These are phyloP conservation scores for Macadamia tetraphylla DNA, from an alignment of 164 flowering plant species.

Conservation along the genomic window DNA sequence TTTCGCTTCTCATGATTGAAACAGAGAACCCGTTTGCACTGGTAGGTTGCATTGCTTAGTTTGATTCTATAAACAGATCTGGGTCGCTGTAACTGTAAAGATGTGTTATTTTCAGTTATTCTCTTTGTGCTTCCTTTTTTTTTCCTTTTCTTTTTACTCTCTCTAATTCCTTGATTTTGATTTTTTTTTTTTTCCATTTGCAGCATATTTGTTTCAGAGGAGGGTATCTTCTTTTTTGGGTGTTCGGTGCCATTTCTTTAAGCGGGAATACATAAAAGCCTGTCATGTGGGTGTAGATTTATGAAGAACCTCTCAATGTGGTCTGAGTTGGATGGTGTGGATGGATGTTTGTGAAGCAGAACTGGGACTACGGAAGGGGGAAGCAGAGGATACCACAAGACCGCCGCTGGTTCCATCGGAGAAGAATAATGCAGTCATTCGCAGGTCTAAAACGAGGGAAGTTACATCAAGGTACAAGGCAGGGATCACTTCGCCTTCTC, in stretches of 20 bases:
- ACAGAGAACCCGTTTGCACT: constrained; percentile 22
- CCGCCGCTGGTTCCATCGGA: constrained; percentile 54
- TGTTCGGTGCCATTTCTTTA: constrained; percentile 15
- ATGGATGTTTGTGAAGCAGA: constrained; percentile 74
- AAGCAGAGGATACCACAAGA: constrained; percentile 38
- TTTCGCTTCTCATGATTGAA: constrained; percentile 24
- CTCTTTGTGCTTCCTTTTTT: not conserved
- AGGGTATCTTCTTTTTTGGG: constrained; percentile 36
- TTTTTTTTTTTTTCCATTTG: constrained; percentile 22
- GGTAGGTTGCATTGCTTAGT: constrained; percentile 15
- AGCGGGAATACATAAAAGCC: constrained; percentile 22
- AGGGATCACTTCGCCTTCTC: constrained; percentile 38
- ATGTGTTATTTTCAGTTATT: constrained; percentile 27
- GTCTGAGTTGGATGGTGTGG: constrained; percentile 46
- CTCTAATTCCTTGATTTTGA: constrained; percentile 3
- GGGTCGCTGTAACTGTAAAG: constrained; percentile 29
- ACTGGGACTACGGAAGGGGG: constrained; percentile 33
- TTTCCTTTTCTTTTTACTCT: constrained; percentile 1
- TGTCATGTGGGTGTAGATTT: constrained; percentile 19
- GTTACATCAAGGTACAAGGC: constrained; percentile 64
- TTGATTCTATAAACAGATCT: constrained; percentile 31
- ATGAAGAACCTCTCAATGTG: constrained; percentile 47
- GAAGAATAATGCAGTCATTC: constrained; percentile 35
- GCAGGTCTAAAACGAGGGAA: constrained; percentile 36
- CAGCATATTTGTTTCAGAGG: constrained; percentile 47